These are phyloP conservation scores for Crithidia brevicula DNA, from an alignment of 208 protist species.

Conservation along the genomic window DNA sequence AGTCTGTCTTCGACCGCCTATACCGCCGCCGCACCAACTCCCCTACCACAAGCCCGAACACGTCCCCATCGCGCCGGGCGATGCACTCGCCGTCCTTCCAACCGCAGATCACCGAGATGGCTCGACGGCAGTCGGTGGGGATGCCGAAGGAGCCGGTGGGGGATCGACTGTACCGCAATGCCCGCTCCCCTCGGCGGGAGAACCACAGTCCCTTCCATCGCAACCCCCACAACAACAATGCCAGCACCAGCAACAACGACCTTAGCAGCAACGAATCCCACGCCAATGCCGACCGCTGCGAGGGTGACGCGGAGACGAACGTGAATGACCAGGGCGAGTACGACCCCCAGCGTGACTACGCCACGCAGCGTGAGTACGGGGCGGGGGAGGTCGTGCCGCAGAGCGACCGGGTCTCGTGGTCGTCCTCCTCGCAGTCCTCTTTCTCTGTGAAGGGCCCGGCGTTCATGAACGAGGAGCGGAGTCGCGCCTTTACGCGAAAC, in stretches of 20 bases:
- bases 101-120: constrained; percentile 56
- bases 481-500: neutral
- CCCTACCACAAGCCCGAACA: constrained; percentile 20
- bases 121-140: constrained; percentile 27
- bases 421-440: constrained; percentile 21
- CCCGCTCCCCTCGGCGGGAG: constrained; percentile 19
- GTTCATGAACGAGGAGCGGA: neutral
- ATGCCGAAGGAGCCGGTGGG: constrained; percentile 34
- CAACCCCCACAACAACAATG: neutral
- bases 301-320: neutral
- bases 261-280: neutral
- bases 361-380: constrained; percentile 15
- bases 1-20: constrained; percentile 44
- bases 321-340: constrained; percentile 24
- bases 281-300: neutral
- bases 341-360: constrained; percentile 21
- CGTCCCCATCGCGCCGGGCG: constrained; percentile 24
- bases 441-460: constrained; percentile 8
- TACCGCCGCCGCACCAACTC: constrained; percentile 30
- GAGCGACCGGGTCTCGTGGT: constrained; percentile 15
- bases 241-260: neutral
- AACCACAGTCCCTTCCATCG: constrained; percentile 5
- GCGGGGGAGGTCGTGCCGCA: constrained; percentile 3
- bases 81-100: constrained; percentile 30
- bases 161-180: constrained; percentile 46